Conservation (phyloP, 306 rosid species). For the Prunus dulcis region DNA sequence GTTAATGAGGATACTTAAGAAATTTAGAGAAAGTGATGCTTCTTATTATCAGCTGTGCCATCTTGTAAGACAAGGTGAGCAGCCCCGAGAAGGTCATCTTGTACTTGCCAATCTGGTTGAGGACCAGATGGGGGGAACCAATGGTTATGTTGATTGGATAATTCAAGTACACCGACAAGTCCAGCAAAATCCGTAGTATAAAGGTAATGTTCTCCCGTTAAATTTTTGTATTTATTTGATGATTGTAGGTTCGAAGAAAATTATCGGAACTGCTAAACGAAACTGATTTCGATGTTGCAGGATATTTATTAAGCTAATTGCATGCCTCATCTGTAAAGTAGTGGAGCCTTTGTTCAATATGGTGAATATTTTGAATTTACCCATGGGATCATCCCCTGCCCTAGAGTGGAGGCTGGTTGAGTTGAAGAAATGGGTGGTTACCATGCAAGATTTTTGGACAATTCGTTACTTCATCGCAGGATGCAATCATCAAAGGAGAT, state of each 20-base stretch:
- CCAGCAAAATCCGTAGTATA: slow-evolving; percentile 65
- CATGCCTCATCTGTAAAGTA: slow-evolving; percentile 25
- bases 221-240: background rate
- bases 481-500: slow-evolving; percentile 40
- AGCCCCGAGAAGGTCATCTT: slow-evolving; percentile 90
- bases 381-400: slow-evolving; percentile 16
- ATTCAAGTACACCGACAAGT: slow-evolving; percentile 86
- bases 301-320: slow-evolving; percentile 28
- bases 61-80: slow-evolving; percentile 99
- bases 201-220: slow-evolving; percentile 34
- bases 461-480: slow-evolving; percentile 28
- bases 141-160: slow-evolving; percentile 88
- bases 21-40: slow-evolving; percentile 59
- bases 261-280: background rate
- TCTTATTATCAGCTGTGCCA: slow-evolving; percentile 63
- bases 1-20: slow-evolving; percentile 56
- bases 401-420: slow-evolving; percentile 22
- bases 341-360: slow-evolving; percentile 13
- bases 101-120: slow-evolving; percentile 82
- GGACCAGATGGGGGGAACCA: slow-evolving; percentile 81
- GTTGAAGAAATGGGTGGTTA: slow-evolving; percentile 19
- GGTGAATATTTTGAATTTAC: slow-evolving; percentile 23
- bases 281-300: slow-evolving; percentile 12
- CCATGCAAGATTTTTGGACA: slow-evolving; percentile 6
- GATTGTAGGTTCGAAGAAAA: background rate